These are phyloP conservation scores for Botryotinia calthae DNA, from an alignment of 2,329 filamentous ascomycete genomes.

Conservation along the genomic window DNA sequence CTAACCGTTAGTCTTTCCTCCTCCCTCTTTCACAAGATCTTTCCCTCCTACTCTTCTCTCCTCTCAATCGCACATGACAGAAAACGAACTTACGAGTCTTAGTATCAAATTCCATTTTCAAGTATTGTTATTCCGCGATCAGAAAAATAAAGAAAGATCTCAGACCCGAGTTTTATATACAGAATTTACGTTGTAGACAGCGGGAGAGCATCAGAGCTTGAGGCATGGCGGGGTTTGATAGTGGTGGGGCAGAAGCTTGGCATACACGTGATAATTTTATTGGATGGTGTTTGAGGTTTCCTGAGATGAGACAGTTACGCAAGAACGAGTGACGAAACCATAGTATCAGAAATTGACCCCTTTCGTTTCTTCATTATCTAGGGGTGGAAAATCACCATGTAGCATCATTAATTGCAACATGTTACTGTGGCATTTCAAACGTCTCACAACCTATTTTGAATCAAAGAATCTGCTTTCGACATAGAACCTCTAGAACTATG, in stretches of 20 bases:
- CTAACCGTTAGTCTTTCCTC: background rate
- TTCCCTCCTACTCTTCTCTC: background rate
- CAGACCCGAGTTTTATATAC: background rate
- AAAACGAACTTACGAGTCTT: slow-evolving; percentile 61
- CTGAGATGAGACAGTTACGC: background rate
- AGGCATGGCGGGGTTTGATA: slow-evolving; percentile 14
- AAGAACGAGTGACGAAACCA: background rate
- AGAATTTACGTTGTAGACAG: background rate
- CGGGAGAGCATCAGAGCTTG: background rate
- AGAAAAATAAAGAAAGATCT: background rate
- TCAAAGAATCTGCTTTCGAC: background rate
- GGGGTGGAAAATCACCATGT: background rate
- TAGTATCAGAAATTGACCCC: background rate
- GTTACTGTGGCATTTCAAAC: background rate
- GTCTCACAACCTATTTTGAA: background rate
- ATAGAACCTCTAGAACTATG: background rate
- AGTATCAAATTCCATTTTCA: slow-evolving; percentile 68
- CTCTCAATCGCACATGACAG: background rate
- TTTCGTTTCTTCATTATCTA: background rate
- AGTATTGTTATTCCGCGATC: background rate
- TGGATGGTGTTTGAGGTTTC: background rate
- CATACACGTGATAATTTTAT: slow-evolving; percentile 5
- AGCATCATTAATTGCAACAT: background rate
- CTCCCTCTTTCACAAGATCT: background rate
- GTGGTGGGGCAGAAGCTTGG: slow-evolving; percentile 12